Evolutionary conservation across 2,329 filamentous ascomycete genomes (phyloP), one percentile per base, ranked within the genome.

Genomic region (Beauveria scarabaeidicola): DNA sequence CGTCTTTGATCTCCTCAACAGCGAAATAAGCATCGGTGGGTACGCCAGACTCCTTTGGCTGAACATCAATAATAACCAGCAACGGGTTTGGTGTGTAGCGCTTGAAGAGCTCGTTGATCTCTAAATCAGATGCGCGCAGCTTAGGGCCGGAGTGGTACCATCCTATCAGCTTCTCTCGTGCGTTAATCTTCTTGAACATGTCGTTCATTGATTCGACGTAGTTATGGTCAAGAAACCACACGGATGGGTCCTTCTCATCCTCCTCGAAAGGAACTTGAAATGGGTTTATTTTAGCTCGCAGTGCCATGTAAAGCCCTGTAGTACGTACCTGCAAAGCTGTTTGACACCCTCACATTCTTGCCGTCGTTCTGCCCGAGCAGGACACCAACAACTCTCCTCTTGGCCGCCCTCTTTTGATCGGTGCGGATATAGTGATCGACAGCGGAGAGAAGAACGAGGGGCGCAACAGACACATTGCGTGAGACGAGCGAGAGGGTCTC

Each of bases 151-250:
- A 96, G 77, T 99, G 94, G 76, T 99, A 99, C 94, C 94, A 99
- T 71, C 94, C 94, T 82, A 99, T 95, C 74, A 99, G 83, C 85
- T 97, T 97, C 80, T 99, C 94, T 64, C 90, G 83, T 63, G 94
- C 94, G 79, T 99, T 99, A 81, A 99, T 92, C 79, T 97, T 97
- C 82, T 99, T 99, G 84, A 99, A 99, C 94, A 99, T 99, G 76
- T 97, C 94, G 78, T 94, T 96, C 94, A 99, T 99, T 68, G 88
- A 90, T 77, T 99, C 94, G 75, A 99, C 90, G 71, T 97, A 99
- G 83, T 97, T 97, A 82, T 99, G 94, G 74, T 99, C 94, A 65
- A 99, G 78, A 74, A 97, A 99, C 94, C 94, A 99, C 72, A 99
- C 94, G 40, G 93, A 95, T 3, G 93, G 93, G 73, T 99, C 92